phyloP scores from a whole-genome alignment of 208 protist species.

The Leishmania aethiopica region DNA sequence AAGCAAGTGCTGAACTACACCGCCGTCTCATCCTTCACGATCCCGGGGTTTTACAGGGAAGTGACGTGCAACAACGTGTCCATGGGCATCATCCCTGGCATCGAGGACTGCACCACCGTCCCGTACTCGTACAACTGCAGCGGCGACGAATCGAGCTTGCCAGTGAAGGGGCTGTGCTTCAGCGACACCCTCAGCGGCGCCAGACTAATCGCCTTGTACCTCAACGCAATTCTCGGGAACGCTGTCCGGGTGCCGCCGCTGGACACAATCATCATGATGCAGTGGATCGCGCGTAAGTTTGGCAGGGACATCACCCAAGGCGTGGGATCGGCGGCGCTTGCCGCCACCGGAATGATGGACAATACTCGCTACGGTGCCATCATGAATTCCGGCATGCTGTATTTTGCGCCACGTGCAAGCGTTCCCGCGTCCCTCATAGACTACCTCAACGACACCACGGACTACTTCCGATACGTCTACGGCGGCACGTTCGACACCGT shows the following conservation, averaged over 20 bases:
- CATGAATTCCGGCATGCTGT: conserved; percentile 42
- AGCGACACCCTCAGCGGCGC: neutral
- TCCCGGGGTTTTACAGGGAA: conserved; percentile 21
- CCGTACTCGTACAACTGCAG: conserved; percentile 27
- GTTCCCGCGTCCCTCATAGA: conserved; percentile 32
- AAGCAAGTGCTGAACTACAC: conserved; percentile 18
- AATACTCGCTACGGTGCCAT: conserved; percentile 45
- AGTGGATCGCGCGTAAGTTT: conserved; percentile 56
- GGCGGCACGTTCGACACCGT: conserved; percentile 43
- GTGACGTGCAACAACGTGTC: conserved; percentile 37
- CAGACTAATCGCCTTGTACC: conserved; percentile 13
- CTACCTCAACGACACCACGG: conserved; percentile 32
- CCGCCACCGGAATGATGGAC: conserved; percentile 15
- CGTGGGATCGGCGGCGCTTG: conserved; percentile 23
- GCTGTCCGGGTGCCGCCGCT: conserved; percentile 32
- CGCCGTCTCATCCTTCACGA: conserved; percentile 7
- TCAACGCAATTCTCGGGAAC: conserved; percentile 33
- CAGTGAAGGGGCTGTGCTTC: conserved; percentile 43
- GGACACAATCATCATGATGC: conserved; percentile 51
- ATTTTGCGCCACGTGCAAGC: conserved; percentile 36
- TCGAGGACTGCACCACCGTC: conserved; percentile 16
- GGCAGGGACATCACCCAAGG: neutral
- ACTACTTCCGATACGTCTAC: conserved; percentile 48
- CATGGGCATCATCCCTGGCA: conserved; percentile 15
- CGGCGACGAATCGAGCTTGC: conserved; percentile 45